A percentile compares a stretch with the other conserved stretches of the same genome.
These are phyloP conservation scores for Talaromyces piceae DNA, from an alignment of 2,329 filamentous ascomycete species.

Conservation along the genomic window DNA sequence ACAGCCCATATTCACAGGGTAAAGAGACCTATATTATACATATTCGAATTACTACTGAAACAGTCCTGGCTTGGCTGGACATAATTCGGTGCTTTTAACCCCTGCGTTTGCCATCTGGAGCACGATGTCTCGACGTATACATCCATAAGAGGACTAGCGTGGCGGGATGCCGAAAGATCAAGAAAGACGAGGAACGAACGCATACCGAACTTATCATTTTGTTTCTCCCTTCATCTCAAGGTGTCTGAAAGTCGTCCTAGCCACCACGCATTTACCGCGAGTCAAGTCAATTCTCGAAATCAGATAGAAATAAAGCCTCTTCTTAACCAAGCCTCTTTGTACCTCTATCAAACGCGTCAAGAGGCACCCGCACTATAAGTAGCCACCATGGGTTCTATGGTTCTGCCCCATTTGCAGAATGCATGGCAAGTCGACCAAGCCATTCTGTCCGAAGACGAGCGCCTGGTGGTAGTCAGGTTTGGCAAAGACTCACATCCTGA, in stretches of 20 bases:
- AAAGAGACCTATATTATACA: no score
- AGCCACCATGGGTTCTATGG: conserved; percentile 66
- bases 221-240: no score
- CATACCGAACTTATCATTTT: no score
- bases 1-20: background rate
- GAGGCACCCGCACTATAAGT: no score
- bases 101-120: no score
- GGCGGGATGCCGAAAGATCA: background rate
- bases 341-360: no score
- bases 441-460: conserved; percentile 83
- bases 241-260: no score
- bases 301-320: no score
- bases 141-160: conserved; percentile 5
- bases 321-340: no score
- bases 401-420: conserved; percentile 80
- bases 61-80: background rate
- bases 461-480: conserved; percentile 75
- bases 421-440: conserved; percentile 99
- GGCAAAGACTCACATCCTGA: conserved; percentile 79
- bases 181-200: background rate
- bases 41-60: background rate
- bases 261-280: no score
- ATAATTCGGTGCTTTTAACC: no score
- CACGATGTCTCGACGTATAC: background rate
- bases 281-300: background rate